These are phyloP conservation scores for Chalciporus piperatus DNA, from an alignment of 768 basidiomycete species.

Conservation along the genomic window DNA sequence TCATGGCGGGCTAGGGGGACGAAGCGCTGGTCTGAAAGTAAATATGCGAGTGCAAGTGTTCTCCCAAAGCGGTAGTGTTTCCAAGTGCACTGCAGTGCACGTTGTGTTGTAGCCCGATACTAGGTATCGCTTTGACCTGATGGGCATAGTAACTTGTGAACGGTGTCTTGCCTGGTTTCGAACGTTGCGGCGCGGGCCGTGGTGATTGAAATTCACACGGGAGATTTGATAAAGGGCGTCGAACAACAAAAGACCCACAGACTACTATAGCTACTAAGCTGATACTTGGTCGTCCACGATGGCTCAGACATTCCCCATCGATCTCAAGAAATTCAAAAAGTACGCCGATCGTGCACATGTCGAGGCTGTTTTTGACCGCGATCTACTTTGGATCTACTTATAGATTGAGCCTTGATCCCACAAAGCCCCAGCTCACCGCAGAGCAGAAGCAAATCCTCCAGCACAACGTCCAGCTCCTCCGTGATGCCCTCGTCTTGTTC, in stretches of 20 bases:
- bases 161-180: no score
- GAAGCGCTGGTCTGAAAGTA: conserved; percentile 3
- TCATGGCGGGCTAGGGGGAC: conserved; percentile 2
- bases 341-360: conserved; percentile 27
- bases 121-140: no score
- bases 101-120: not conserved
- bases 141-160: no score
- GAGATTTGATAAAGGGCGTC: conserved; percentile 18
- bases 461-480: conserved; percentile 74
- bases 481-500: conserved; percentile 84
- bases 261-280: not conserved
- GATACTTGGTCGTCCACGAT: conserved; percentile 29
- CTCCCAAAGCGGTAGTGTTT: conserved; percentile 8
- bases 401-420: conserved; percentile 73
- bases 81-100: conserved; percentile 6
- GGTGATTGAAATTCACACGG: conserved; percentile 26
- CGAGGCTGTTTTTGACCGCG: conserved; percentile 3
- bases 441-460: conserved; percentile 59
- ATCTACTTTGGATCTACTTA: conserved; percentile 7
- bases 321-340: conserved; percentile 76
- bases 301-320: conserved; percentile 64
- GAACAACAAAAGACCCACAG: not conserved
- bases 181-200: not conserved
- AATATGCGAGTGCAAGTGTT: not conserved
- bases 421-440: conserved; percentile 55